Base-by-base conservation (phyloP, 202 grass and related monocot species). In the Zizania palustris region DNA sequence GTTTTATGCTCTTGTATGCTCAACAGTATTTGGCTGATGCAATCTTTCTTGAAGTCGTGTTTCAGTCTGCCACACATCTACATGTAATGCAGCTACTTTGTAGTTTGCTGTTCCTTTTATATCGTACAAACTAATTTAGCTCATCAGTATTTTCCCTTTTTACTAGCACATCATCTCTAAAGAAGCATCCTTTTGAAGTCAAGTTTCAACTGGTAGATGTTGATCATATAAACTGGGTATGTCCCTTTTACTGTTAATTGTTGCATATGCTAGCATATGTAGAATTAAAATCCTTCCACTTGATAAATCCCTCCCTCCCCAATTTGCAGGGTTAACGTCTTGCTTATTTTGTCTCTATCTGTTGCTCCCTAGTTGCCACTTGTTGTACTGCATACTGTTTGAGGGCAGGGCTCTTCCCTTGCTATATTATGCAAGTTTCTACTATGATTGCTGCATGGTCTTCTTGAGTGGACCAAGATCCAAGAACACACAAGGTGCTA, bases 31-130 rank as follows among this genome's bases (percentile, higher is more conserved):
- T 88, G 87, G 79, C 73, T 61, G 63, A 67, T 85, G 80, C 34
- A 42, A 80, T 71, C 77, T 86, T 69, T 82, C 69, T 73, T 83
- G 45, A 88, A 88, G 74, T 53, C 71, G 62, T 70, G 85, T 75
- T 87, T 85, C 76, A 45, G 40, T 90, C 84, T 80, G 75, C 73
- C 71, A 63, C 20, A 75, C 56, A 76, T 83, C 59, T 77, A 85
- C 80, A 90, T 83, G 90, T 87, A 88, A 87, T 34, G 37, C 50
- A 74, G 53, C 42, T 77, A 39, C 51, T 57, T 73, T 43, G 9
- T 77, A 39, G 33, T 49, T 77, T 50, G 19, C 37, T 67, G 36
- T 66, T 49, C 20, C 9, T 76, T 48, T 56, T 81, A 35, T 68
- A 10, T 64, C 59, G 9, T 68, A 74, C 39, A 9, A 19, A 53